Evolutionary conservation across 805 yeast genomes (phyloP).

Genomic region (Starmerella vaccinii): DNA sequence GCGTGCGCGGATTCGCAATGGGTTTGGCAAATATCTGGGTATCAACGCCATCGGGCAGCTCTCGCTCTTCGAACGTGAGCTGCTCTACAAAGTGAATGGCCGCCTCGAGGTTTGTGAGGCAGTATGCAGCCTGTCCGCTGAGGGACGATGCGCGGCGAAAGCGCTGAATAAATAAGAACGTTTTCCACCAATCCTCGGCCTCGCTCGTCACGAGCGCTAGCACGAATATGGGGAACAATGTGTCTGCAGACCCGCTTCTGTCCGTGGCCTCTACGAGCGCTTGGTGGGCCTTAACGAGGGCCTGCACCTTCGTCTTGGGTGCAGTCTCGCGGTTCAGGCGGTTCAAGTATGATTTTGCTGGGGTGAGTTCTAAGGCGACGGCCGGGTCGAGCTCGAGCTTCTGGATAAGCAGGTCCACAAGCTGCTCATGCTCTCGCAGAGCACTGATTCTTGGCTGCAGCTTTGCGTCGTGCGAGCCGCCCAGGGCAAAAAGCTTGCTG

Average conservation of each 20-base stretch:
- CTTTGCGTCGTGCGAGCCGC: slow-evolving; percentile 22
- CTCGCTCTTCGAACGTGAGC: slow-evolving; percentile 26
- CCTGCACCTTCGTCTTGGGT: slow-evolving; percentile 31
- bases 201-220: slow-evolving; percentile 29
- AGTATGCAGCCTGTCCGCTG: slow-evolving; percentile 34
- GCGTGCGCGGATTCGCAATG: slow-evolving; percentile 15
- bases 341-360: slow-evolving; percentile 14
- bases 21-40: slow-evolving; percentile 21
- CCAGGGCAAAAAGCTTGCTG: slow-evolving; percentile 29
- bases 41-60: slow-evolving; percentile 27
- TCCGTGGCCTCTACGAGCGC: slow-evolving; percentile 29
- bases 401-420: slow-evolving; percentile 5
- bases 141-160: slow-evolving; percentile 31
- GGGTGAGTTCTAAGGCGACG: neutral
- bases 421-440: slow-evolving; percentile 12
- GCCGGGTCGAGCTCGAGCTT: slow-evolving; percentile 10
- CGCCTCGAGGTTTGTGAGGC: slow-evolving; percentile 38
- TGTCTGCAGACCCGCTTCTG: slow-evolving; percentile 31
- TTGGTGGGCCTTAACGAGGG: slow-evolving; percentile 31
- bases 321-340: slow-evolving; percentile 27
- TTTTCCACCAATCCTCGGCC: slow-evolving; percentile 31
- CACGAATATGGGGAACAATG: slow-evolving; percentile 34
- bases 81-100: slow-evolving; percentile 33
- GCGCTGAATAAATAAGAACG: slow-evolving; percentile 33
- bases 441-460: slow-evolving; percentile 20